Conservation (phyloP, 129 eudicot genomes). For the Apium graveolens region DNA sequence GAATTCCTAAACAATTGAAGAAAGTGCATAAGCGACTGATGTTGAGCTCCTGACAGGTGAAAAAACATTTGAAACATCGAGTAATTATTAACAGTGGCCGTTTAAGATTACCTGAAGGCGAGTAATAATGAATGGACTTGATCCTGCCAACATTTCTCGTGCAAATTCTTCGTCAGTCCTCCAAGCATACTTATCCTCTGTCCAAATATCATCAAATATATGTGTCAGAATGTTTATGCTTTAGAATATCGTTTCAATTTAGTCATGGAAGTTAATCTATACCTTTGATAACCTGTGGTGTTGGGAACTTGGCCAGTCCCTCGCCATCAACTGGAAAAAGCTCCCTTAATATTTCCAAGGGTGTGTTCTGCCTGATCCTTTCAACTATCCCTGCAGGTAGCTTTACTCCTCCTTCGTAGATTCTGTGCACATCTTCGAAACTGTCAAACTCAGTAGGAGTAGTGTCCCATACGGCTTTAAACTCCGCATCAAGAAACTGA, state of each 20-base stretch:
- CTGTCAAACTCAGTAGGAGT: constrained; percentile 47
- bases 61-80: neutral
- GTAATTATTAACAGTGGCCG: neutral
- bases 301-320: constrained; percentile 40
- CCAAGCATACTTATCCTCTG: constrained; percentile 57
- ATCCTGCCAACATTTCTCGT: constrained; percentile 56
- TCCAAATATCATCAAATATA: neutral
- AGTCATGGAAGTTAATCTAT: neutral
- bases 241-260: neutral
- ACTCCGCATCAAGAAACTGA: constrained; percentile 44
- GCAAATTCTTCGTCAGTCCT: constrained; percentile 59
- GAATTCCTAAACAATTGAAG: constrained; percentile 37
- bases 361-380: constrained; percentile 27
- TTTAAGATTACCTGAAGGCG: constrained; percentile 26
- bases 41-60: too few relatives aligned
- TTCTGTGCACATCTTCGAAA: constrained; percentile 37
- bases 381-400: constrained; percentile 34
- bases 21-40: neutral
- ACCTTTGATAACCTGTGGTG: constrained; percentile 64
- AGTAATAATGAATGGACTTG: constrained; percentile 38
- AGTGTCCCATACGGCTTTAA: constrained; percentile 36
- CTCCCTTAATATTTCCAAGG: constrained; percentile 42
- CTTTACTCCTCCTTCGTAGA: constrained; percentile 53
- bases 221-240: neutral
- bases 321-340: constrained; percentile 38